phyloP scores from a whole-genome alignment of 768 basidiomycete genomes.

The Coprinopsis marcescibilis region DNA sequence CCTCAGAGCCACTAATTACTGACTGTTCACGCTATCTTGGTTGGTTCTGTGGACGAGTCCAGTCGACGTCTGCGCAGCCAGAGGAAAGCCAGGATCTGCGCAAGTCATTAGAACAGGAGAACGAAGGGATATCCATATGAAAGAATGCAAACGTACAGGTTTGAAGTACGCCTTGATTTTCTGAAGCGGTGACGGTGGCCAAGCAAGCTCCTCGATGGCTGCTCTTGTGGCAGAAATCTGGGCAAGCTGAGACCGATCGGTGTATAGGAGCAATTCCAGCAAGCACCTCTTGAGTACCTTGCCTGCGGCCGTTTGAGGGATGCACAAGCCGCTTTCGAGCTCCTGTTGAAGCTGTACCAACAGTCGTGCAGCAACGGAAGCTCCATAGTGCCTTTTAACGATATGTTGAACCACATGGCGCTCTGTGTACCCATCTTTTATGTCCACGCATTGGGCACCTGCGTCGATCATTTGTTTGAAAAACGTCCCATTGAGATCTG shows the following conservation, averaged over 20 bases:
- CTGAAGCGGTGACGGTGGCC: background rate
- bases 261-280: background rate
- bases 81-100: too few species aligned
- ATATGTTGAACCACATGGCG: background rate
- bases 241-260: background rate
- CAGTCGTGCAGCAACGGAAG: background rate
- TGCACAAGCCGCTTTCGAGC: background rate
- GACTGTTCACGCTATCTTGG: too few species aligned
- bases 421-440: background rate
- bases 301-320: background rate
- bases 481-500: background rate
- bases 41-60: too few species aligned
- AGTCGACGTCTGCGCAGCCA: too few species aligned
- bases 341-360: background rate
- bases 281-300: background rate
- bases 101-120: background rate
- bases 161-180: background rate
- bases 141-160: background rate
- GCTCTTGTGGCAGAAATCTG: background rate
- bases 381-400: background rate
- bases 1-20: too few species aligned
- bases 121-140: background rate
- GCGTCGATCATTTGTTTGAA: constrained; percentile 3
- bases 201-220: background rate
- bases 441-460: background rate